Percentiles rank a stretch among this genome's conserved stretches.
phyloP scores from a whole-genome alignment of 768 basidiomycete genomes.

The Termitomyces sp. region DNA sequence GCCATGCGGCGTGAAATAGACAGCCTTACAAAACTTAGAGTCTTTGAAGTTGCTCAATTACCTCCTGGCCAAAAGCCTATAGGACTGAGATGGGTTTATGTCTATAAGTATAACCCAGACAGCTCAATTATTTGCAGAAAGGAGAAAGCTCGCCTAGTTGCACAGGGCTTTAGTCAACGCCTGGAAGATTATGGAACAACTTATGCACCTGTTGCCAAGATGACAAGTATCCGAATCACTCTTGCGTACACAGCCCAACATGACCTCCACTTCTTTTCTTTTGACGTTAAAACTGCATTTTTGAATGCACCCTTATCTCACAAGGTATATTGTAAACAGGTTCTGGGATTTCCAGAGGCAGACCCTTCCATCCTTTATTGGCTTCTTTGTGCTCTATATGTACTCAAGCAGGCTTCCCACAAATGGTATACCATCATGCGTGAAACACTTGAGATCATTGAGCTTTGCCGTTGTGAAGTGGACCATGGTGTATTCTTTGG shows the following conservation, averaged over 20 bases:
- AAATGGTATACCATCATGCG: neutral
- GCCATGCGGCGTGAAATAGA: conserved; percentile 23
- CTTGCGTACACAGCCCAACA: conserved; percentile 2
- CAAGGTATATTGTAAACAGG: neutral
- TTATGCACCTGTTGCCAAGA: conserved; percentile 15
- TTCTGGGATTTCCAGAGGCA: conserved; percentile 8
- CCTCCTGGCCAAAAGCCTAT: conserved; percentile 27
- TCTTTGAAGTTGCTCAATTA: conserved; percentile 21
- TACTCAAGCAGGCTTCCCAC: conserved; percentile 1
- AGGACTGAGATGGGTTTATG: conserved; percentile 30
- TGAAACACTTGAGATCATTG: conserved; percentile 7
- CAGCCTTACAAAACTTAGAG: conserved; percentile 15
- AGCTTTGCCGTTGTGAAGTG: conserved; percentile 17
- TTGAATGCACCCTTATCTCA: conserved; percentile 12
- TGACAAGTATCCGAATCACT: conserved; percentile 14
- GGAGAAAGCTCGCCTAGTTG: conserved; percentile 26
- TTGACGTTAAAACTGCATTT: conserved; percentile 28
- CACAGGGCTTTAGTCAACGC: conserved; percentile 21
- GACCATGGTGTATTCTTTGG: conserved; percentile 20
- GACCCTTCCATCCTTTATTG: neutral
- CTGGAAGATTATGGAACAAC: conserved; percentile 28
- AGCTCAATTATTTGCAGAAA: conserved; percentile 26
- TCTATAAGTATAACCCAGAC: conserved; percentile 32
- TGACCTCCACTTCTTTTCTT: conserved; percentile 18
- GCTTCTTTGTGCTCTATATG: neutral